These are phyloP conservation scores for Myrica gale DNA, from an alignment of 306 rosid species.

Conservation along the genomic window DNA sequence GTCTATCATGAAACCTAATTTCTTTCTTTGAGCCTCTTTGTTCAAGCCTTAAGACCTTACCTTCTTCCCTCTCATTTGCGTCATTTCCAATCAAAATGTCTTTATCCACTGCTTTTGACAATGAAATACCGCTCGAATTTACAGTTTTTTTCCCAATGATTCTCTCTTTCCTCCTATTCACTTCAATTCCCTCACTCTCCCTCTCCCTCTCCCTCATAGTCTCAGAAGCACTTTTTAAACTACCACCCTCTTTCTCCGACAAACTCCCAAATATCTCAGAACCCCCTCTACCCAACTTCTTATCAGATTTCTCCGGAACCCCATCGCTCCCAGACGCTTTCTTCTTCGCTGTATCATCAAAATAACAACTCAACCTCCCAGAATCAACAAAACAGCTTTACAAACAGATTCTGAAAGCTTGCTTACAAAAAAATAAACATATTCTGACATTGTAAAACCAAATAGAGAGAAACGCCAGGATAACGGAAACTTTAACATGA, in stretches of 20 bases:
- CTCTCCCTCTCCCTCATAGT: slow-evolving; percentile 25
- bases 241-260: slow-evolving; percentile 28
- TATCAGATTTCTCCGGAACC: slow-evolving; percentile 16
- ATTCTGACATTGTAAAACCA: neutral
- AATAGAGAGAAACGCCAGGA: neutral
- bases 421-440: neutral
- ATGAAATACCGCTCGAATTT: slow-evolving; percentile 19
- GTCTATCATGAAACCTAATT: slow-evolving; percentile 20
- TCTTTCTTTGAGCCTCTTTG: slow-evolving; percentile 27
- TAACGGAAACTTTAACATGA: neutral
- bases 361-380: slow-evolving; percentile 11
- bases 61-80: slow-evolving; percentile 22
- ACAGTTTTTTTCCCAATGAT: slow-evolving; percentile 25
- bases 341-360: slow-evolving; percentile 37
- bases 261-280: slow-evolving; percentile 30
- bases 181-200: slow-evolving; percentile 30
- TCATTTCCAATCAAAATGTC: slow-evolving; percentile 18
- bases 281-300: slow-evolving; percentile 18
- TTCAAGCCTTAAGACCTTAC: slow-evolving; percentile 28
- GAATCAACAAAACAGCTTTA: slow-evolving; percentile 19
- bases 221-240: slow-evolving; percentile 22
- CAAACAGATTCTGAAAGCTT: neutral
- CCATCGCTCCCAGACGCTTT: slow-evolving; percentile 16
- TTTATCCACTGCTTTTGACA: slow-evolving; percentile 29
- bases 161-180: slow-evolving; percentile 29